phyloP scores from a whole-genome alignment of 2,329 filamentous ascomycete genomes.

The Trichophaea hybrida region DNA sequence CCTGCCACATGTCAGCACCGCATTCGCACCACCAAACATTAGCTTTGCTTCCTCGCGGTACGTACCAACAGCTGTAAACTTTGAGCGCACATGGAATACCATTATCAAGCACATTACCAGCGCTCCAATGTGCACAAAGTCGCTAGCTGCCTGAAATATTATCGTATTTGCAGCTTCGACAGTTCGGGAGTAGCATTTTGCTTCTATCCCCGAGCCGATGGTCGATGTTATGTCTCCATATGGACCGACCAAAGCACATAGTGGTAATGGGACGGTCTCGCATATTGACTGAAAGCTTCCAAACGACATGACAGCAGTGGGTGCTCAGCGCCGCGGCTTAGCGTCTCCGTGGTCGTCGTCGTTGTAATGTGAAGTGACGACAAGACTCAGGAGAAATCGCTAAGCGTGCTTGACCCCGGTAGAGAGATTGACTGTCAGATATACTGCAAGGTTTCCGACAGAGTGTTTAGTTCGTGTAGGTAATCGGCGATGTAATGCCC shows the following conservation, averaged over 20 bases:
- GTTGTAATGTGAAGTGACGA: slow-evolving; percentile 4
- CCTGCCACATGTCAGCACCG: slow-evolving; percentile 31
- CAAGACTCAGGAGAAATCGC: background rate
- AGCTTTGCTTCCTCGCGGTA: slow-evolving; percentile 1
- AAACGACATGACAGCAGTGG: slow-evolving; percentile 49
- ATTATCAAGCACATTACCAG: slow-evolving; percentile 90
- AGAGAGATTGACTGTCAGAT: background rate
- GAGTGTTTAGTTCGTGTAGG: background rate
- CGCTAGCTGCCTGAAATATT: slow-evolving; percentile 87
- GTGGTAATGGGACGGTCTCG: slow-evolving; percentile 65
- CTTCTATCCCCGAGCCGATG: slow-evolving; percentile 64
- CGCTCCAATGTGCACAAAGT: slow-evolving; percentile 81
- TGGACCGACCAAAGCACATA: slow-evolving; percentile 74
- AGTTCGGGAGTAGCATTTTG: slow-evolving; percentile 83
- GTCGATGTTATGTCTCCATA: slow-evolving; percentile 38
- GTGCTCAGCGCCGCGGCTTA: background rate
- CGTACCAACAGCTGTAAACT: slow-evolving; percentile 94
- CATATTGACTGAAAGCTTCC: slow-evolving; percentile 84
- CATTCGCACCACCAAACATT: background rate
- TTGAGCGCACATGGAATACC: slow-evolving; percentile 91
- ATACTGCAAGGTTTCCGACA: background rate
- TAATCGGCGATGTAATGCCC: background rate
- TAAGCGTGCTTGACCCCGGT: background rate
- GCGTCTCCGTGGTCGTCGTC: background rate
- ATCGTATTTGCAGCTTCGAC: slow-evolving; percentile 96